Evolutionary conservation across 163 green algal genomes (phyloP).

Genomic region (Chlorella variabilis): DNA sequence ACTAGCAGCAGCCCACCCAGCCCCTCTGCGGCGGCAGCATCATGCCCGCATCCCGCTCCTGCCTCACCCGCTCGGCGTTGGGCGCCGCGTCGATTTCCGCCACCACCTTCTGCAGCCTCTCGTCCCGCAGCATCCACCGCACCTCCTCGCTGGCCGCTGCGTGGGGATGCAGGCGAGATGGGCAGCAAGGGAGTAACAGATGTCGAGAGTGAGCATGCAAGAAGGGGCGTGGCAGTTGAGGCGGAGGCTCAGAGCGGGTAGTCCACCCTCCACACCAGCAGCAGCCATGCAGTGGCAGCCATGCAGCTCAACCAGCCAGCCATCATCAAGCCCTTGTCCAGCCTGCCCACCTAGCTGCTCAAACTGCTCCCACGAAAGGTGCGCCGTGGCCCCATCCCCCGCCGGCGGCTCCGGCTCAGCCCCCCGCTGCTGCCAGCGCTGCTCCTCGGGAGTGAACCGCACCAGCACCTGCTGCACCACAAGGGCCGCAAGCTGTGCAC

Average conservation of each 20-base stretch:
- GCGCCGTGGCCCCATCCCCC: constrained; percentile 12
- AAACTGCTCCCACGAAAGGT: constrained; percentile 23
- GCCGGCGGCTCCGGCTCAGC: too few species aligned
- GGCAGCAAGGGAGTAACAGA: too few species aligned
- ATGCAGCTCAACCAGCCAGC: too few species aligned
- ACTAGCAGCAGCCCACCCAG: too few species aligned
- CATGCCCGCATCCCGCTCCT: too few species aligned
- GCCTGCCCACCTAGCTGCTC: constrained; percentile 23
- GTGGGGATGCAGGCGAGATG: neutral
- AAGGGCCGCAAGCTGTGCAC: neutral
- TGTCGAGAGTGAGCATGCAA: too few species aligned
- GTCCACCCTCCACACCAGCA: too few species aligned
- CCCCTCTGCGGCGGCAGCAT: too few species aligned
- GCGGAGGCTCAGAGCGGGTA: too few species aligned
- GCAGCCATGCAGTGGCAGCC: too few species aligned
- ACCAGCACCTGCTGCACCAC: constrained; percentile 27
- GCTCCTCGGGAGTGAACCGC: constrained; percentile 22
- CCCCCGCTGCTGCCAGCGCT: constrained; percentile 12
- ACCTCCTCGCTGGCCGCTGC: constrained; percentile 50
- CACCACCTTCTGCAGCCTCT: constrained; percentile 48
- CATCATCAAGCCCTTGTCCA: too few species aligned
- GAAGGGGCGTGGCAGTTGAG: too few species aligned
- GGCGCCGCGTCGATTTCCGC: constrained; percentile 31
- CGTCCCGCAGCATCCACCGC: constrained; percentile 39
- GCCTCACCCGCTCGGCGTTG: constrained; percentile 40